Base-by-base conservation (phyloP, 345 rosid genomes). In the Luvunga scandens region DNA sequence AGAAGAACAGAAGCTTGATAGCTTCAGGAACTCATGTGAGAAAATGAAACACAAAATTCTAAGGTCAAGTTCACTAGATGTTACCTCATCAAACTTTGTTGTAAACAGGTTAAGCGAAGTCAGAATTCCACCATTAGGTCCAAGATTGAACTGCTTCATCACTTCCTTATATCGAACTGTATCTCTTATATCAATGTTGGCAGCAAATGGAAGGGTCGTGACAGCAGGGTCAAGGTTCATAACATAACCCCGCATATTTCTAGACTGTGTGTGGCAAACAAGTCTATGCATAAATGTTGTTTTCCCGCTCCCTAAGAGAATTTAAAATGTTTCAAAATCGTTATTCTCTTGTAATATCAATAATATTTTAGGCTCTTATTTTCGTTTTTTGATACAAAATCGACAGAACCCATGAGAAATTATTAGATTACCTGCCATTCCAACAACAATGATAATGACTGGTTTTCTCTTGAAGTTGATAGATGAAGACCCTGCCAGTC, bases 171-270 rank as follows among this genome's bases (percentile, higher is more conserved):
- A 91, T 59, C 88, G 84, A 75, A 93, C 88, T 4, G 97, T 93
- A 81, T 93, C 97, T 71, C 97, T 86, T 77, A 93, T 91, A 83
- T 93, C 95, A 78, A 93, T 91, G 76, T 93, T 93, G 38, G 93
- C 94, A 76, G 87, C 94, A 80, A 79, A 93, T 5, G 97, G 95
- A 33, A 93, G 94, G 62, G 91, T 85, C 94, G 91, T 84, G 60
- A 93, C 92, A 82, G 97, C 97, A 63, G 97, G 97, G 75, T 93
- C 97, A 80, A 93, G 91, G 75, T 93, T 93, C 83, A 93, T 79
- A 34, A 93, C 97, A 80, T 93, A 93, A 30, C 94, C 94, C 66
- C 88, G 86, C 6, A 85, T 81, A 19, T 89, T 88, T 22, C 92
- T 76, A 66, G 90, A 92, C 81, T 87, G 94, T 22, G 95, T 84